Evolutionary conservation across 1,284 basidiomycete species (phyloP), one percentile per base, ranked within the genome.

Genomic region (Wolfiporia cocos): DNA sequence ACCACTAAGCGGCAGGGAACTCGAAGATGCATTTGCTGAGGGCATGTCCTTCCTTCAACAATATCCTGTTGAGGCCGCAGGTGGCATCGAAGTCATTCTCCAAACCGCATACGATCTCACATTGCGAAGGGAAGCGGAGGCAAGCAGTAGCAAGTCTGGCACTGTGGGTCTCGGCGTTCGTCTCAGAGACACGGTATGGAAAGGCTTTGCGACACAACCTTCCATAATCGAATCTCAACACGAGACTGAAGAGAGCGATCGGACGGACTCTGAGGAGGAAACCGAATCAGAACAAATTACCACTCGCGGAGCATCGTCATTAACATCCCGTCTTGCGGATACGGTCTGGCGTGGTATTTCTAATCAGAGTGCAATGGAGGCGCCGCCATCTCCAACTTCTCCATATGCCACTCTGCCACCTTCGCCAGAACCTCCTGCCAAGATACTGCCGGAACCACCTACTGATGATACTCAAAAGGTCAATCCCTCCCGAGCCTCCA

Each of bases 311-410:
- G 23, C 48, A n/a, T 50, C 69, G 11, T 69, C 69, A 7, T 50
- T 84, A 36, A 71, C 74, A 10, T 73, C 75, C 26, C 69, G 75
- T 32, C 56, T 85, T 10, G 75, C 79, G 7, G 74, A 64, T 41
- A 75, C 73, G 11, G 72, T 86, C 14, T 86, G 82, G 81, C 71
- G 73, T 52, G 83, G 84, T 6, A 79, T 87, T 48, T 86, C 81
- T 2, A 87, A 86, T 52, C 78, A 82, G 57, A 75, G 71, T 42
- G 76, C 81, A 1, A 81, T 83, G 80, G 81, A 83, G 15, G 66
- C 69, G 2, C 74, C 78, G 2, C 70, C 75, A 4, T 56, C 66
- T 4, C 53, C 57, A 3, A 51, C 53, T 2, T 53, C 61, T 17
- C 54, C 59, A 11, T 55, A 54, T 21, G 54, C 57, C 1, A 58